Conservation (phyloP, 441 rosid genomes). For the Sinapis alba region DNA sequence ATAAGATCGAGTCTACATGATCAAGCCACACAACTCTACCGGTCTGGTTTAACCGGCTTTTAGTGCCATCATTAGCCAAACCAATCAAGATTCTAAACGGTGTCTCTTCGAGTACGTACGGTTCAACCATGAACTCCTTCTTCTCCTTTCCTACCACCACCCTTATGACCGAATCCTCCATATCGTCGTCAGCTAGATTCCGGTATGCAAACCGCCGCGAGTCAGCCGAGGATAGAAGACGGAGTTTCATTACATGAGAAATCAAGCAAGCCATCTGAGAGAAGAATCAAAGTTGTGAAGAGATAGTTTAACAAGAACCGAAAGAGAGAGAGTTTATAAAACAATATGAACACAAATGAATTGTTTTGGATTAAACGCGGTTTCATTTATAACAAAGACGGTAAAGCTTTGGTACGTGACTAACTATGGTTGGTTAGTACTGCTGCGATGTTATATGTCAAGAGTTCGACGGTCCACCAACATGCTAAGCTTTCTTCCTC, state of each 20-base stretch:
- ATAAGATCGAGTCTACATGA: conserved; percentile 72
- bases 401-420: conserved; percentile 10
- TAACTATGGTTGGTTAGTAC: background rate
- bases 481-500: conserved; percentile 17
- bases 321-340: background rate
- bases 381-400: conserved; percentile 1
- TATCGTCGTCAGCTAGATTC: conserved; percentile 39
- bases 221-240: conserved; percentile 41
- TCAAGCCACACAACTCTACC: conserved; percentile 54
- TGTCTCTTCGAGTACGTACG: conserved; percentile 58
- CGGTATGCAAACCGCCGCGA: conserved; percentile 55
- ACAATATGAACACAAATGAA: conserved; percentile 9
- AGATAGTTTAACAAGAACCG: background rate
- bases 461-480: conserved; percentile 32
- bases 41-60: conserved; percentile 18
- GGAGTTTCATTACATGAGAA: conserved; percentile 51
- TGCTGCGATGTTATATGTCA: conserved; percentile 23
- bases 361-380: conserved; percentile 2
- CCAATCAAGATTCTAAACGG: conserved; percentile 67
- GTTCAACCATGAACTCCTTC: conserved; percentile 68
- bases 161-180: conserved; percentile 42
- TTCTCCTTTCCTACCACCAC: conserved; percentile 83
- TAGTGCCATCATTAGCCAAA: conserved; percentile 25
- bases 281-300: background rate
- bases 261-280: conserved; percentile 67